Evolutionary conservation across 2,329 filamentous ascomycete species (phyloP).

Genomic region (Colletotrichum phormii): DNA sequence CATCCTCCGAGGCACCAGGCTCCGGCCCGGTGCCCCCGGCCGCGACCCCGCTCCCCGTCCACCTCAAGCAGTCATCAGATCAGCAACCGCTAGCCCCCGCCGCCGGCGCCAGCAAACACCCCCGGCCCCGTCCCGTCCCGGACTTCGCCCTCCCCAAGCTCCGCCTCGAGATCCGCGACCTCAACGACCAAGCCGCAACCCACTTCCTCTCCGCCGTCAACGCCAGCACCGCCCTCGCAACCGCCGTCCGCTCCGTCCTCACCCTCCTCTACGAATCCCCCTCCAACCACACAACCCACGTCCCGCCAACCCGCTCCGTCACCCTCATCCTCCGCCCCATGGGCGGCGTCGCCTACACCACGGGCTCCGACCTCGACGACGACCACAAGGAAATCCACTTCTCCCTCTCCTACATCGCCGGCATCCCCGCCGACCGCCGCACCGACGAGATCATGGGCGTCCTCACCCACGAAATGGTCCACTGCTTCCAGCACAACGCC

Average conservation of each 20-base stretch:
- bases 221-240: slow-evolving; percentile 69
- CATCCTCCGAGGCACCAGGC: slow-evolving; percentile 12
- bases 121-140: slow-evolving; percentile 7
- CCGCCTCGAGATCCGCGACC: slow-evolving; percentile 69
- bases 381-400: slow-evolving; percentile 97
- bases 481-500: slow-evolving; percentile 89
- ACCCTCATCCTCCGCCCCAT: slow-evolving; percentile 85
- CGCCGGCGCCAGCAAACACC: slow-evolving; percentile 7
- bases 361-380: slow-evolving; percentile 78
- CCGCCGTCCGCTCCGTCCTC: slow-evolving; percentile 76
- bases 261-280: slow-evolving; percentile 75
- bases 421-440: slow-evolving; percentile 56
- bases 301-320: slow-evolving; percentile 81
- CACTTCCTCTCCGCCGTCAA: slow-evolving; percentile 77
- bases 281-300: slow-evolving; percentile 51
- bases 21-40: slow-evolving; percentile 19
- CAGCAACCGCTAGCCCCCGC: slow-evolving; percentile 10
- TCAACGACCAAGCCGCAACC: slow-evolving; percentile 68
- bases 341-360: slow-evolving; percentile 90
- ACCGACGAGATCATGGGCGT: slow-evolving; percentile 81
- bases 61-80: neutral
- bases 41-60: slow-evolving; percentile 30
- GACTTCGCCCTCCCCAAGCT: slow-evolving; percentile 61
- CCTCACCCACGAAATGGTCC: slow-evolving; percentile 91
- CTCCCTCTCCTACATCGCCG: slow-evolving; percentile 78